phyloP scores from a whole-genome alignment of 768 basidiomycete genomes.

The Pleurotus pulmonarius region DNA sequence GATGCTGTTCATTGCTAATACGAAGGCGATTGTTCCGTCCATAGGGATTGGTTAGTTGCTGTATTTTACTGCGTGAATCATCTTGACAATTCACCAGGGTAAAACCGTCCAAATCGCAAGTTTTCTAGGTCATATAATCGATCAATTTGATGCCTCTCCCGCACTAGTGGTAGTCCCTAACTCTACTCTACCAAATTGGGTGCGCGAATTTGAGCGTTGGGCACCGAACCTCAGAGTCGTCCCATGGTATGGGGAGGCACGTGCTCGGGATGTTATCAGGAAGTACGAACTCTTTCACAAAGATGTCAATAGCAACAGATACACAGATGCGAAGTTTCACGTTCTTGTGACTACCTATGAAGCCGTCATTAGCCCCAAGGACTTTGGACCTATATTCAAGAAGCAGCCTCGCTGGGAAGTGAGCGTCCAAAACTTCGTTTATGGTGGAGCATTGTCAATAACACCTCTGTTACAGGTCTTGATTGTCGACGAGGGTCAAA shows the following conservation, averaged over 20 bases:
- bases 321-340: conserved; percentile 68
- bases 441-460: background rate
- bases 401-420: conserved; percentile 85
- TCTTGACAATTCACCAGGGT: conserved; percentile 41
- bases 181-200: conserved; percentile 94
- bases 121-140: conserved; percentile 67
- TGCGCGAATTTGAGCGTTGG: conserved; percentile 90
- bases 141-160: conserved; percentile 62
- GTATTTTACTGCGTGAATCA: background rate
- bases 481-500: conserved; percentile 90
- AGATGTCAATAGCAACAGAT: conserved; percentile 23
- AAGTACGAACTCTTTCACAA: conserved; percentile 77
- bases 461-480: conserved; percentile 40
- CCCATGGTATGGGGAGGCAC: conserved; percentile 80
- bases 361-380: conserved; percentile 62
- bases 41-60: conserved; percentile 10
- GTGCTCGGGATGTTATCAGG: conserved; percentile 76
- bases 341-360: conserved; percentile 95
- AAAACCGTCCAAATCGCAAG: conserved; percentile 92
- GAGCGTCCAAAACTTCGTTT: background rate
- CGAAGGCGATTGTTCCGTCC: background rate
- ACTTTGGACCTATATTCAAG: conserved; percentile 75
- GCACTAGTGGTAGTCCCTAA: conserved; percentile 93
- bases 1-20: background rate
- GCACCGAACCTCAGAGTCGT: conserved; percentile 74